Conservation (phyloP, 495 filamentous ascomycete species). For the Hyaloscypha variabilis region DNA sequence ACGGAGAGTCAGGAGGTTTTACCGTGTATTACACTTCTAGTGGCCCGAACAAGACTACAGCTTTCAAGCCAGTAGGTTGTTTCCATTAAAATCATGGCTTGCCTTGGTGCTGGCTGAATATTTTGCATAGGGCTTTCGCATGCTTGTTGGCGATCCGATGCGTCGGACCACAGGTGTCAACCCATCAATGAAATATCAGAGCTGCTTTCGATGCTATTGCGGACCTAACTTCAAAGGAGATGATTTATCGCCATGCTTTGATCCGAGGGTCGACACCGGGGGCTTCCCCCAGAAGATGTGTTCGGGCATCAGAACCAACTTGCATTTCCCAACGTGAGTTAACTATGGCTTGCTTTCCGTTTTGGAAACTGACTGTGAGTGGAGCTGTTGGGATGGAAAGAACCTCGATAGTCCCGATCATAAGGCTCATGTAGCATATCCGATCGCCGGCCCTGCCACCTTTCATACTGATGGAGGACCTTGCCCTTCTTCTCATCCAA, state of each 20-base stretch:
- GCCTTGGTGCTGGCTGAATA: slow-evolving; percentile 23
- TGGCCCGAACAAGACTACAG: not conserved
- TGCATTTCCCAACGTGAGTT: too few species aligned
- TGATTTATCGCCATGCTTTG: slow-evolving; percentile 44
- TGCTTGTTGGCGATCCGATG: slow-evolving; percentile 45
- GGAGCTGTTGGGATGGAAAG: too few species aligned
- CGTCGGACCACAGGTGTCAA: not conserved
- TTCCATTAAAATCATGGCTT: not conserved
- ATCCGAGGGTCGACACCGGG: too few species aligned
- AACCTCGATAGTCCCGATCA: too few species aligned
- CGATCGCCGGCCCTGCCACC: not conserved
- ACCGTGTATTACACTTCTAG: slow-evolving; percentile 36
- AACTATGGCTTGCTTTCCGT: too few species aligned
- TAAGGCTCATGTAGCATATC: too few species aligned
- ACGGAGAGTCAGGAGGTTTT: slow-evolving; percentile 37
- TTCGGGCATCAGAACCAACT: too few species aligned
- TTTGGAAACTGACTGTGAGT: too few species aligned
- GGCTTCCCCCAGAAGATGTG: too few species aligned
- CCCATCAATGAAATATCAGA: slow-evolving; percentile 29
- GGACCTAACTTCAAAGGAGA: slow-evolving; percentile 52
- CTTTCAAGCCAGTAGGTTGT: slow-evolving; percentile 35
- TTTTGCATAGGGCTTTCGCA: slow-evolving; percentile 40
- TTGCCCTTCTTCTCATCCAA: slow-evolving; percentile 22
- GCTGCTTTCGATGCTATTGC: slow-evolving; percentile 52
- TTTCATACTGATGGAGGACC: slow-evolving; percentile 39